Evolutionary conservation across 805 yeast species (phyloP).

Genomic region (Wickerhamomyces sydowiorum): DNA sequence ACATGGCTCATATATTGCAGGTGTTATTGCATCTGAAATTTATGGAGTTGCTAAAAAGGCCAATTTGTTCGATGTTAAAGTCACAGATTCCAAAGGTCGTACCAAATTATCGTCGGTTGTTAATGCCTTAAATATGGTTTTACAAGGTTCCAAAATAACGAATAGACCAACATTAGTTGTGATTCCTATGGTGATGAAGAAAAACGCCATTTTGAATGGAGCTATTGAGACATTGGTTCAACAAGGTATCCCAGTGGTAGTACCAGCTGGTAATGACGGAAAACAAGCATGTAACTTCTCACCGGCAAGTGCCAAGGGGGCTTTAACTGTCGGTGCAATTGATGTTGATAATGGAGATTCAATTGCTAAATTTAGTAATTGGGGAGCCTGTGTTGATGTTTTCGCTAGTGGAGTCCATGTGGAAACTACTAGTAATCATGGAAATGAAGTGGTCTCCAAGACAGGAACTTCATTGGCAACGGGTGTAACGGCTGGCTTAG

Average conservation of each 20-base stretch:
- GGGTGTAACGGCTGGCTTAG: constrained; percentile 39
- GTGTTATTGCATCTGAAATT: constrained; percentile 42
- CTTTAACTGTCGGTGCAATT: constrained; percentile 83
- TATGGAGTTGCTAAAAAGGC: constrained; percentile 48
- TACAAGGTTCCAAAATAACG: constrained; percentile 23
- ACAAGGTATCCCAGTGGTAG: constrained; percentile 39
- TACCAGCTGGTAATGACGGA: constrained; percentile 46
- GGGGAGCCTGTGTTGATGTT: constrained; percentile 49
- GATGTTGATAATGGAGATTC: constrained; percentile 60
- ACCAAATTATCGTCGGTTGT: constrained; percentile 29
- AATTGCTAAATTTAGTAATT: constrained; percentile 41
- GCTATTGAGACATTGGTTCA: constrained; percentile 36
- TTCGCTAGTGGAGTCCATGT: constrained; percentile 46
- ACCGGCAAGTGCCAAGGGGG: constrained; percentile 45
- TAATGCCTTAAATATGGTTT: constrained; percentile 25
- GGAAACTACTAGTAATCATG: constrained; percentile 31
- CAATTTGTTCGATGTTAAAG: constrained; percentile 37
- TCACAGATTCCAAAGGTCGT: constrained; percentile 32
- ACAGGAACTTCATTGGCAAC: constrained; percentile 50
- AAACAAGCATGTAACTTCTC: constrained; percentile 38
- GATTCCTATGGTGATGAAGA: constrained; percentile 31
- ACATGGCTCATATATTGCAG: constrained; percentile 57
- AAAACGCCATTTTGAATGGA: constrained; percentile 35
- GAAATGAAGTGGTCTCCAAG: constrained; percentile 22
- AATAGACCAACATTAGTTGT: constrained; percentile 33